Percentiles rank a stretch among this genome's conserved stretches.
Evolutionary conservation across 2,329 filamentous ascomycete genomes (phyloP).

Genomic region (Aspergillus transmontanensis): DNA sequence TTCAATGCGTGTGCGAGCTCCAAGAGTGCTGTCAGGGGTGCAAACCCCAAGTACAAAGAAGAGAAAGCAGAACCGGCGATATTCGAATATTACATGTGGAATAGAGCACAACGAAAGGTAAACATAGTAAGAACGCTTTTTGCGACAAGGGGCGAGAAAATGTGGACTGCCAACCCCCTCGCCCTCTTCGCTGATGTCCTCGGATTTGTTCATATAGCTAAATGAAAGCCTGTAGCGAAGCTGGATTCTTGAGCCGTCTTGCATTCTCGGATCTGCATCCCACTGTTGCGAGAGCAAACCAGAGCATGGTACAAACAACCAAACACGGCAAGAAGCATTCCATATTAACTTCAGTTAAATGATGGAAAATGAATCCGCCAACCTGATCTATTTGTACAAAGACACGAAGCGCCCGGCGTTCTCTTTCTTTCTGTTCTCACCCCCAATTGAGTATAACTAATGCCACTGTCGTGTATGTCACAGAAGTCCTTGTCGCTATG

Average conservation of each 20-base stretch:
- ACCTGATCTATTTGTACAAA: not conserved
- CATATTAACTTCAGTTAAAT: not conserved
- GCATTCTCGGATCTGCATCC: not conserved
- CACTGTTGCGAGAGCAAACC: not conserved
- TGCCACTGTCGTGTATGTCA: not conserved
- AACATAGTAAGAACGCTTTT: too few species aligned
- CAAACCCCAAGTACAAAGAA: too few species aligned
- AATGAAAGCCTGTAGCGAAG: too few species aligned
- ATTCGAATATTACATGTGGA: too few species aligned
- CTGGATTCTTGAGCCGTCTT: not conserved
- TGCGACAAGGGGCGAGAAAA: not conserved
- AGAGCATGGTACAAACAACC: not conserved
- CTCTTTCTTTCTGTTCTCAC: not conserved
- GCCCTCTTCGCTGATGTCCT: not conserved
- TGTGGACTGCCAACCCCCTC: not conserved
- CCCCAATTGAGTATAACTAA: not conserved
- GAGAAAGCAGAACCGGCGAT: too few species aligned
- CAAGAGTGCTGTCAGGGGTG: too few species aligned
- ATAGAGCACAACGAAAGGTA: too few species aligned
- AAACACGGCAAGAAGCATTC: not conserved
- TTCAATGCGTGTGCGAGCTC: too few species aligned
- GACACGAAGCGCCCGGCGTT: not conserved
- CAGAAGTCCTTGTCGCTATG: not conserved
- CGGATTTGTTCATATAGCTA: too few species aligned
- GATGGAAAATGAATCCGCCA: not conserved